Base-by-base conservation (phyloP, 257 asterid species). In the Plantago major region DNA sequence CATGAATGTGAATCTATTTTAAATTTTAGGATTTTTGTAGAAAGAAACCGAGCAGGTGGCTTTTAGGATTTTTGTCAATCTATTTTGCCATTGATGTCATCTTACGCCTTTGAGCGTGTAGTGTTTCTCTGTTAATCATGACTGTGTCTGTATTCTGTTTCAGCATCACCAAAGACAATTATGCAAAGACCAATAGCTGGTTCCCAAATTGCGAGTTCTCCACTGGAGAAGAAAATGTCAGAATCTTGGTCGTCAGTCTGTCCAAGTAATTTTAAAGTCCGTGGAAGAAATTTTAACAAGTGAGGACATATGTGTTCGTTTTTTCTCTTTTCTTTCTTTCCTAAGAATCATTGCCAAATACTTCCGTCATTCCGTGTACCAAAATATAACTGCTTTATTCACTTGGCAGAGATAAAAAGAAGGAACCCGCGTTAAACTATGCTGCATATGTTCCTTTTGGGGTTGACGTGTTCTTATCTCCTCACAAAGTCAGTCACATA, bases 381-480 rank as follows among this genome's bases (percentile, higher is more conserved):
- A 26, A 64, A 56, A 5, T 16, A 11, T 40, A 4, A 60, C 16
- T 11, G 33, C 17, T 55, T 30, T 55, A 10, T 62, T 72, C 70
- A 49, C 72, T 72, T 64, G 48, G 44, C 82, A 91, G 98, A 82
- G 98, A 91, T 79, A 91, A 86, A 71, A 88, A 84, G 96, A 91
- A 91, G 75, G 96, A 84, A 74, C 42, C 62, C 38, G 88, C 98
- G 69, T 67, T 80, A 55, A 75, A 79, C 52, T 28, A 38, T 77
- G 83, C 90, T 62, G 96, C 97, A 48, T 92, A 79, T 76, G 69
- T 81, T 66, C 99, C 99, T 42, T 81, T 92, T 64, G 99, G 99
- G 33, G 94, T 74, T 33, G 97, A 92, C 61, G 88, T 84, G 53
- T 92, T 89, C 79, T 67, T 86, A 65, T 87, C 94, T 69, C 84